Conservation (phyloP, 192 early-diverging fungal genomes). For the Coemansia sp. region DNA sequence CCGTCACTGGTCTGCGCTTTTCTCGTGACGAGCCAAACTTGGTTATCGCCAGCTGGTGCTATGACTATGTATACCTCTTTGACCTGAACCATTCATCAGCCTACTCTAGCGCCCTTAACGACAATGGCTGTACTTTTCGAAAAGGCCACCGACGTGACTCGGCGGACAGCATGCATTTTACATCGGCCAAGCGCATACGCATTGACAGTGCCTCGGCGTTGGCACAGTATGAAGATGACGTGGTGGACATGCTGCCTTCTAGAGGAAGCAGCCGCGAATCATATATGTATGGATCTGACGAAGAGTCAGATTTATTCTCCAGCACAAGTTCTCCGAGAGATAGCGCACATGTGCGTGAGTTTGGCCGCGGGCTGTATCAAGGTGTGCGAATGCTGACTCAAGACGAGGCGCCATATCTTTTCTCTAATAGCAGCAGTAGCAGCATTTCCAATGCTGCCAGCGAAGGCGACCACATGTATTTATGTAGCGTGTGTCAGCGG, state of each 20-base stretch:
- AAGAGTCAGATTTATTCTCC: too few species aligned
- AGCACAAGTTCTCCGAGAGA: not conserved
- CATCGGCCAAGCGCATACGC: conserved; percentile 21
- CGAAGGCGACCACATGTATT: not conserved
- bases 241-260: not conserved
- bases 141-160: not conserved
- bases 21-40: conserved; percentile 35
- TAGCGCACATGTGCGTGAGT: not conserved
- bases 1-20: conserved; percentile 50
- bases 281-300: not conserved
- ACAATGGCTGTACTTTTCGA: not conserved
- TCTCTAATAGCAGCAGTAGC: not conserved
- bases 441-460: not conserved
- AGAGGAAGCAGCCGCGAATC: not conserved
- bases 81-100: conserved; percentile 45
- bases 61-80: conserved; percentile 59
- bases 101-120: conserved; percentile 16
- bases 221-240: not conserved
- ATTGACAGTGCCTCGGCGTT: not conserved
- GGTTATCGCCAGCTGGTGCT: conserved; percentile 62
- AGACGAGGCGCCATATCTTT: conserved; percentile 31
- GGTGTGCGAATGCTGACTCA: conserved; percentile 21
- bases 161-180: not conserved
- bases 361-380: conserved; percentile 15
- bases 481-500: conserved; percentile 2